A percentile compares a stretch with the other conserved stretches of the same genome.
phyloP scores from a whole-genome alignment of 495 filamentous ascomycete species.

The Saxophila tyrrhenica region DNA sequence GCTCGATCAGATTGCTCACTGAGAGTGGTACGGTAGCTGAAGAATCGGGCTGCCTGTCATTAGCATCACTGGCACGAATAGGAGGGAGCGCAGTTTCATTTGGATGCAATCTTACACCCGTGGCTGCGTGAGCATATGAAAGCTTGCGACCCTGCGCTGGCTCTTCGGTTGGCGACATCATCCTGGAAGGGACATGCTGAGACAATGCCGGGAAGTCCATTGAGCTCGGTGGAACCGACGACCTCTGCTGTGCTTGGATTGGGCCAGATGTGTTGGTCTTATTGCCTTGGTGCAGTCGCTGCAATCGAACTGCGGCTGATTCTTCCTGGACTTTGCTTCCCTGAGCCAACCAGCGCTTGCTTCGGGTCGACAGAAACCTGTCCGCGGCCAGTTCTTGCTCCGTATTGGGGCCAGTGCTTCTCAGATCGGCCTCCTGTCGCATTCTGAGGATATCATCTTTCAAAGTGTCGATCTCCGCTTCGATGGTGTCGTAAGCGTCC shows the following conservation, averaged over 20 bases:
- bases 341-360: background rate
- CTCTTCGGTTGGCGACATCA: background rate
- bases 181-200: background rate
- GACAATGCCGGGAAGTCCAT: background rate
- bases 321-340: background rate
- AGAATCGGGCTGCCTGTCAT: slow-evolving; percentile 5
- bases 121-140: slow-evolving; percentile 1
- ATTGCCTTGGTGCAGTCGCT: background rate
- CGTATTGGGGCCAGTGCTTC: background rate
- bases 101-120: background rate
- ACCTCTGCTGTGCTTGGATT: background rate
- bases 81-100: background rate
- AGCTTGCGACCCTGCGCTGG: background rate
- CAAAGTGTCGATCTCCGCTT: slow-evolving; percentile 7
- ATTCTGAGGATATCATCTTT: slow-evolving; percentile 6
- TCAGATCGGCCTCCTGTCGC: background rate
- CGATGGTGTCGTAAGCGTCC: slow-evolving; percentile 5
- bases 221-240: background rate
- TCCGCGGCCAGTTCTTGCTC: background rate
- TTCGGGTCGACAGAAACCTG: background rate
- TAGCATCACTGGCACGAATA: background rate
- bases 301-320: background rate
- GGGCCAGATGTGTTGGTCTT: background rate
- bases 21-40: background rate
- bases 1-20: background rate